Evolutionary conservation across 441 rosid genomes (phyloP), one percentile per base, ranked within the genome.

Genomic region (Populus tomentosa): DNA sequence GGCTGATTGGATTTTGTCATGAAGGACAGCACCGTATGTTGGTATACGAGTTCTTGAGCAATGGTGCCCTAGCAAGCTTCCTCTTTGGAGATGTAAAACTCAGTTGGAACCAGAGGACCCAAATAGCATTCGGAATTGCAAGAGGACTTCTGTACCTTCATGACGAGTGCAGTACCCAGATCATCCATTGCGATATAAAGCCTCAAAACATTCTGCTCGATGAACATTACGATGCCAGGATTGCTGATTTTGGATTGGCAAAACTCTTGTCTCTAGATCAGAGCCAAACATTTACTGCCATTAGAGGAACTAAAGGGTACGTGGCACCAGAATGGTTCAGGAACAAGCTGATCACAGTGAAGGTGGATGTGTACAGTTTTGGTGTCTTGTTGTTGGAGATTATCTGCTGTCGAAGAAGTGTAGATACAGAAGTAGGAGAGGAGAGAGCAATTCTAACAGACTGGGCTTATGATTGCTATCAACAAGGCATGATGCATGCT

Each of bases 161-260:
- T 20, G 88, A 88, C 75, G 93, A 88, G 23, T 85, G 89, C 77
- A 73, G 62, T 67, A 71, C 16, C 2, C 88, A 84, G 53, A 84
- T 89, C 75, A 89, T 89, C 74, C 90, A 85, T 50, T 88, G 89
- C 2, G 89, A 89, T 50, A 85, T 89, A 20, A 88, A 87, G 79
- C 89, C 90, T 4, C 88, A 87, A 68, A 89, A 89, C 36, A 82
- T 87, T 21, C 88, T 85, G 14, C 81, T 85, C 0, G 87, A 86
- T 11, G 84, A 85, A 3, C 3, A 59, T 26, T 35, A 50, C 6
- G 70, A 65, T 0, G 84, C 83, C 0, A 72, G 78, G 59, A 87
- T 87, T 20, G 79, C 88, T 0, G 89, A 89, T 26, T 87, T 89
- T n/a, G 89, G 92, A 67, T 67, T 87, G 67, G 90, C 92, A 24